phyloP scores from a whole-genome alignment of 2,329 filamentous ascomycete genomes.

The Xylariaceae sp. region DNA sequence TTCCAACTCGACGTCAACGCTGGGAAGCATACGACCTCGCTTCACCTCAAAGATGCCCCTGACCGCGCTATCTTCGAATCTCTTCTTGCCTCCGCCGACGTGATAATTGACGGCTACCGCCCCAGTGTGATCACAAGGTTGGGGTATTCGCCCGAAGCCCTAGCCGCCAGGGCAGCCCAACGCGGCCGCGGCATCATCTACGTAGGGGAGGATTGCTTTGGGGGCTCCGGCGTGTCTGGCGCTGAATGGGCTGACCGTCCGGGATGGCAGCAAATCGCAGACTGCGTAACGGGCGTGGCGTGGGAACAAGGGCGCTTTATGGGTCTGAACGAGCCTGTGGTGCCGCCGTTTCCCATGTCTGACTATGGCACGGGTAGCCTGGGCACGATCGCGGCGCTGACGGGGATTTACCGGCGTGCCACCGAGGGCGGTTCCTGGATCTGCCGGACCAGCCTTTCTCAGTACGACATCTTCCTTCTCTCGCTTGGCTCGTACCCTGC shows the following conservation, averaged over 20 bases:
- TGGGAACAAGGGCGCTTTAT: conserved; percentile 47
- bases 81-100: conserved; percentile 66
- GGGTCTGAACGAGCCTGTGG: conserved; percentile 61
- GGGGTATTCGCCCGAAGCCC: conserved; percentile 64
- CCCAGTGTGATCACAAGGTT: conserved; percentile 68
- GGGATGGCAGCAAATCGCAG: conserved; percentile 63
- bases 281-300: conserved; percentile 46
- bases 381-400: conserved; percentile 43
- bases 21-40: conserved; percentile 69
- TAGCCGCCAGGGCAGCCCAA: conserved; percentile 57
- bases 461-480: conserved; percentile 46
- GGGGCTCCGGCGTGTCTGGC: conserved; percentile 54
- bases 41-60: conserved; percentile 62
- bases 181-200: conserved; percentile 70
- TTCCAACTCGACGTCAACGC: conserved; percentile 76
- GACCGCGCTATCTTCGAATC: conserved; percentile 63
- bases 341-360: conserved; percentile 68
- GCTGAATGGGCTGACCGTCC: conserved; percentile 66
- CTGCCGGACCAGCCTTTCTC: conserved; percentile 43
- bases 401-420: conserved; percentile 43
- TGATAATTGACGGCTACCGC: conserved; percentile 73
- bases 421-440: conserved; percentile 43
- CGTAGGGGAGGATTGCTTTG: conserved; percentile 75
- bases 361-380: conserved; percentile 49
- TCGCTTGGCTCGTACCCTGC: conserved; percentile 54